Conservation (phyloP, 148 eudicot species). For the Dysphania ambrosioides region DNA sequence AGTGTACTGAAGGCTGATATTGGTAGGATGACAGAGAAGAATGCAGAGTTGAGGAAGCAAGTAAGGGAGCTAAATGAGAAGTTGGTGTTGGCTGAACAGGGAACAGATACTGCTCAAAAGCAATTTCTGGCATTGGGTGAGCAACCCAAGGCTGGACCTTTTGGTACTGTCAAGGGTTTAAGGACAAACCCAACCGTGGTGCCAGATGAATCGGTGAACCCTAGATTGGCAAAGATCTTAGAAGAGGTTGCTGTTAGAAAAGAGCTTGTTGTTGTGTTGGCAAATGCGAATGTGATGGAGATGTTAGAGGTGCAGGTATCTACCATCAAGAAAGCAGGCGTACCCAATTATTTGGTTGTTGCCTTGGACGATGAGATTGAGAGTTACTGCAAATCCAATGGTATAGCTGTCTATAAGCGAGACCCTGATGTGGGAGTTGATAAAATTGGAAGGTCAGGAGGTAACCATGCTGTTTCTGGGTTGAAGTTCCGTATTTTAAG, state of each 20-base stretch:
- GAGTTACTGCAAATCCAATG: constrained; percentile 55
- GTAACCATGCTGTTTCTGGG: constrained; percentile 83
- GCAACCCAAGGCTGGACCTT: constrained; percentile 78
- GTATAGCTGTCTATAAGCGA: constrained; percentile 61
- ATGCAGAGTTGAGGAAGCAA: constrained; percentile 64
- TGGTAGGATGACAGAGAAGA: constrained; percentile 48
- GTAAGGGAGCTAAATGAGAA: constrained; percentile 60
- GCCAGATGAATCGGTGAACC: constrained; percentile 80
- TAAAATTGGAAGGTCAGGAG: constrained; percentile 56
- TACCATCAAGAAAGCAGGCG: constrained; percentile 60
- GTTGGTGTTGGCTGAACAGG: constrained; percentile 56
- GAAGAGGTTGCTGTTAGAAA: constrained; percentile 51
- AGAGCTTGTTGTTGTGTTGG: constrained; percentile 77
- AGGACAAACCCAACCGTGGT: constrained; percentile 79
- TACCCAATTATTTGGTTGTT: constrained; percentile 73
- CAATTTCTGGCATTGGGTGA: constrained; percentile 50
- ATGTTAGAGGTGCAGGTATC: constrained; percentile 69
- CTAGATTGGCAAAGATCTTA: constrained; percentile 67
- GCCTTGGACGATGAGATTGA: constrained; percentile 71
- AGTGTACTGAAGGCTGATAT: constrained; percentile 55
- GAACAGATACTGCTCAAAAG: constrained; percentile 54
- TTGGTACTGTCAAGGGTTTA: constrained; percentile 78
- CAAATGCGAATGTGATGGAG: constrained; percentile 70
- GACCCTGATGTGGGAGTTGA: constrained; percentile 78
- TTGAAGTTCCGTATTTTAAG: constrained; percentile 79